Evolutionary conservation across 164 flowering plant genomes (phyloP).

Genomic region (Dillenia turbinata): DNA sequence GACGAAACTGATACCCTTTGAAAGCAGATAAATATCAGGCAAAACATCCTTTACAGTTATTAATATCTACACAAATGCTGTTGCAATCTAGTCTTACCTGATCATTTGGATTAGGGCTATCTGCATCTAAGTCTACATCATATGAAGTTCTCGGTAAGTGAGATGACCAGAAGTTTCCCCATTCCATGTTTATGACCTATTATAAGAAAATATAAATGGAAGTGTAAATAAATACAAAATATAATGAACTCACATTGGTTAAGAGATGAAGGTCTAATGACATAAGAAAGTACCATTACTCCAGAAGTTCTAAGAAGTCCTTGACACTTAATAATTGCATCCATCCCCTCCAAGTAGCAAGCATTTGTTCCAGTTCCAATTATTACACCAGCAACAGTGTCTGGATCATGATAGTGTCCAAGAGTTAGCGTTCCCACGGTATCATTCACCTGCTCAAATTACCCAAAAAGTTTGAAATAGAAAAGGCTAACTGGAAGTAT

Average conservation of each 20-base stretch:
- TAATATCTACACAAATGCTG: background rate
- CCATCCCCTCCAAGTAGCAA: constrained; percentile 84
- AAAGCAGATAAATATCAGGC: no score
- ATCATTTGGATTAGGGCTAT: constrained; percentile 79
- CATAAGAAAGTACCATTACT: constrained; percentile 58
- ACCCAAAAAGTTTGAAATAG: constrained; percentile 6
- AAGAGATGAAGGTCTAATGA: background rate
- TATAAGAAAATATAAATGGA: background rate
- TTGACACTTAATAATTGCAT: constrained; percentile 86
- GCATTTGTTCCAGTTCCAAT: constrained; percentile 98
- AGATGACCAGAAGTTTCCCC: constrained; percentile 95
- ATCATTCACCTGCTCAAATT: constrained; percentile 71
- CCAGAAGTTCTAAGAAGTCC: constrained; percentile 80
- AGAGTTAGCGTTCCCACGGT: constrained; percentile 92
- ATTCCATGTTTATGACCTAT: constrained; percentile 92
- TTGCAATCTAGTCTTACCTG: constrained; percentile 39
- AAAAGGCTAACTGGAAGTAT: no score
- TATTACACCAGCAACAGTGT: constrained; percentile 90
- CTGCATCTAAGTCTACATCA: constrained; percentile 77
- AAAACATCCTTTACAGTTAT: no score
- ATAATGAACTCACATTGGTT: background rate
- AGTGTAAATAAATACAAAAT: background rate
- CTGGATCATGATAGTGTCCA: constrained; percentile 83
- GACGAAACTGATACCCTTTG: no score
- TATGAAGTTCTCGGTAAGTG: constrained; percentile 88